A percentile compares a stretch with the other conserved stretches of the same genome.
phyloP scores from a whole-genome alignment of 2,329 filamentous ascomycete genomes.

The Xylaria sp. region DNA sequence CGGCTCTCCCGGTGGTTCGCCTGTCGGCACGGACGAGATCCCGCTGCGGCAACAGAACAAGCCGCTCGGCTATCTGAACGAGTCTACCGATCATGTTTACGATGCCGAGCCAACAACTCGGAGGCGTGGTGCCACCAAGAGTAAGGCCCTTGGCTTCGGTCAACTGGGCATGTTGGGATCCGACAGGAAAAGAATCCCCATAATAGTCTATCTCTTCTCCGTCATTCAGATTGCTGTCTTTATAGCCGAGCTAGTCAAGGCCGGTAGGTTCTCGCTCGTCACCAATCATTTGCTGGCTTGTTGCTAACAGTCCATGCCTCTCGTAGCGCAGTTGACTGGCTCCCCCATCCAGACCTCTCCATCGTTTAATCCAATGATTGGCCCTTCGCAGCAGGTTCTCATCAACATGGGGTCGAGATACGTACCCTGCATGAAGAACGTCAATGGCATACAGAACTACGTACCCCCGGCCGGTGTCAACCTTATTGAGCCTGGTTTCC shows the following conservation, averaged over 20 bases:
- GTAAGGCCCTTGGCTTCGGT: constrained; percentile 63
- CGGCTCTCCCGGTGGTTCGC: constrained; percentile 53
- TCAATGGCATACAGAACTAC: constrained; percentile 69
- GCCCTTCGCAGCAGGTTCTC: constrained; percentile 86
- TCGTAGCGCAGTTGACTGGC: constrained; percentile 76
- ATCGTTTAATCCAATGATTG: constrained; percentile 96
- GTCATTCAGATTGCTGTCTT: constrained; percentile 84
- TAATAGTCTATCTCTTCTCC: constrained; percentile 84
- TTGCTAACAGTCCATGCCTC: constrained; percentile 28
- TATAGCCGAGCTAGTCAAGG: constrained; percentile 85
- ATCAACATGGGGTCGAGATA: constrained; percentile 98
- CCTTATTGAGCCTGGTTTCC: constrained; percentile 53
- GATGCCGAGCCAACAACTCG: constrained; percentile 57
- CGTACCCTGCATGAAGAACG: constrained; percentile 92
- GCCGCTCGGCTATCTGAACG: constrained; percentile 41
- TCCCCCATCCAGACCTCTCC: constrained; percentile 83
- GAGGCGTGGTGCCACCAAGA: constrained; percentile 50
- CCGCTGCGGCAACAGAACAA: constrained; percentile 63
- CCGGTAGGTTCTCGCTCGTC: constrained; percentile 67
- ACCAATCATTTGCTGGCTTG: neutral
- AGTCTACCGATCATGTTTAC: constrained; percentile 69
- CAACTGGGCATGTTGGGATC: constrained; percentile 69
- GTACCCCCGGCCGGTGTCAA: constrained; percentile 26
- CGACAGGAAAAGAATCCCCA: constrained; percentile 71
- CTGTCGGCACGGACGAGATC: constrained; percentile 63